Conservation (phyloP, 306 rosid species). For the Castanea sativa region DNA sequence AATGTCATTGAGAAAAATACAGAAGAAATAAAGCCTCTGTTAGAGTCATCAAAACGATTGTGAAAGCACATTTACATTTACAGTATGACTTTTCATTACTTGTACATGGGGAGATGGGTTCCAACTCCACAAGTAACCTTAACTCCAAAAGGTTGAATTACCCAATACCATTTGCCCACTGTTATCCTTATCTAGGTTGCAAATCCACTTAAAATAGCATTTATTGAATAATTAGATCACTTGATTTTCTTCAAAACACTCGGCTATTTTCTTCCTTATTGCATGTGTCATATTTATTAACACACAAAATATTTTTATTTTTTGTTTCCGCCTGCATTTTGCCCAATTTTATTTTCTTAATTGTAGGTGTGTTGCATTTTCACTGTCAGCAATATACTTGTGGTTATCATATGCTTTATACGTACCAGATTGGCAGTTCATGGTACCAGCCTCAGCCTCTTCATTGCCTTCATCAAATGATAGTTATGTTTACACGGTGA, state of each 20-base stretch:
- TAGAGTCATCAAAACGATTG: neutral
- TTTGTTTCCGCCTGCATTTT: neutral
- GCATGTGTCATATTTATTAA: neutral
- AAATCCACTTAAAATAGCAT: neutral
- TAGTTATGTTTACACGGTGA: constrained; percentile 50
- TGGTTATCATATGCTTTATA: constrained; percentile 67
- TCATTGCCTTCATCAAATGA: constrained; percentile 31
- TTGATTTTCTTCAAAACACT: neutral
- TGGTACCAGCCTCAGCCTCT: constrained; percentile 38
- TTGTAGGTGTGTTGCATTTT: constrained; percentile 56
- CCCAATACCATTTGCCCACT: neutral
- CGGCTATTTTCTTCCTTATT: neutral
- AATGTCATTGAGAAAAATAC: neutral
- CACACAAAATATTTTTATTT: neutral
- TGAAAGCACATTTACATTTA: neutral
- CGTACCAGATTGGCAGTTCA: constrained; percentile 93
- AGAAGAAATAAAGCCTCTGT: neutral
- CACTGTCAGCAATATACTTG: constrained; percentile 58
- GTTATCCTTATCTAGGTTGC: neutral
- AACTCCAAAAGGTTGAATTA: neutral
- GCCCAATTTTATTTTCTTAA: constrained; percentile 15
- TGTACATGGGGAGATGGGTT: neutral
- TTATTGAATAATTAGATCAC: constrained; percentile 7
- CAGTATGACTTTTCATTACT: neutral
- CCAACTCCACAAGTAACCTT: neutral